Evolutionary conservation across 768 basidiomycete genomes (phyloP), one percentile per base, ranked within the genome.

Genomic region (Leccinum subgranulosum): DNA sequence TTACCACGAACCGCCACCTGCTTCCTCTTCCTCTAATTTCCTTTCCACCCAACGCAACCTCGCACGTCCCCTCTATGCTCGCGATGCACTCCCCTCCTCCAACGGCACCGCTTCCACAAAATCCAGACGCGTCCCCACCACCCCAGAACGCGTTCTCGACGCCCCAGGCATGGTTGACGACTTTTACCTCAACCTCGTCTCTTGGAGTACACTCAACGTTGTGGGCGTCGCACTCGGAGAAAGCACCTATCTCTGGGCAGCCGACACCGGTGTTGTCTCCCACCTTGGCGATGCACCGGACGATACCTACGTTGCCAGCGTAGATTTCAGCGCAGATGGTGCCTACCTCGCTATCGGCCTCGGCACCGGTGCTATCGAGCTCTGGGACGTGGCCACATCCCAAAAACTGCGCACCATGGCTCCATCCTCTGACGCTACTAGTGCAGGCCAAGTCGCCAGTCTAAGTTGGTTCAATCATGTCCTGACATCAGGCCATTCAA

Each of bases 141-240:
- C 86, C 23, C 92, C 96, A 0, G 91, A 96, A 64, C 84, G 94
- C n/a, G 94, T 98, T 8, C 81, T 99, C 10, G 97, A 98, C 64
- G 96, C 96, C 0, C 94, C 94, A 1, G 92, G 92, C 6, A 87
- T 91, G 80, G 81, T 86, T 10, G 94, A 98, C 63, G 97, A 99
- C 72, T 99, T 96, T 72, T 99, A 99, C 69, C 84, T 99, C 67
- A 99, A 98, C 71, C 79, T 99, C 53, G 72, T 98, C 52, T 82
- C 87, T 17, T 99, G 97, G 97, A 90, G 89, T 34, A 81, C 81
- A 43, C 83, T 83, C 62, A 98, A 98, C 71, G 76, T 86, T 27
- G 85, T 99, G 11, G 94, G 90, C 2, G 95, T 99, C 55, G 96
- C 90, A 0, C 82, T 99, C 11, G 90, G 86, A 47, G 85, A 89